Conservation (phyloP, 2,329 filamentous ascomycete genomes). For the Apiospora aurea region DNA sequence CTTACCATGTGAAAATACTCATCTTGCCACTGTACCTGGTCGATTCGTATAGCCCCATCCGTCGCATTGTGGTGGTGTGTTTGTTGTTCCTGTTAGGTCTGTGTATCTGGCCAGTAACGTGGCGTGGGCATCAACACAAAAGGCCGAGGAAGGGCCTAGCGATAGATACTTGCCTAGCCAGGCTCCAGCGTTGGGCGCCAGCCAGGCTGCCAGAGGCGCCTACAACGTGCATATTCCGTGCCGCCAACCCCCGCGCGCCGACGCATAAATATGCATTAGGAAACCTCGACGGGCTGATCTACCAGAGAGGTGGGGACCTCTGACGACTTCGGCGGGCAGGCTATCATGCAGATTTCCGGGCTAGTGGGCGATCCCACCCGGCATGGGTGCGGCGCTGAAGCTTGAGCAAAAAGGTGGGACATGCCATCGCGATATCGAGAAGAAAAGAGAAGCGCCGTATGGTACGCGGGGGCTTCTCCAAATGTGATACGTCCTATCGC, state of each 20-base stretch:
- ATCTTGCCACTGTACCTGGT: not conserved
- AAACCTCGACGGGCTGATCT: not conserved
- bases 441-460: no score
- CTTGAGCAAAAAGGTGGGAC: not conserved
- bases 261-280: not conserved
- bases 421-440: not conserved
- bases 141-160: conserved; percentile 1
- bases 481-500: not conserved
- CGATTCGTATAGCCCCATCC: not conserved
- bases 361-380: not conserved
- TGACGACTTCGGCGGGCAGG: not conserved
- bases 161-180: no score
- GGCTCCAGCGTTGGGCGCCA: not conserved
- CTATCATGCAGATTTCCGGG: not conserved
- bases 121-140: not conserved
- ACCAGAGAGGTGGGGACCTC: not conserved
- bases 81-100: not conserved
- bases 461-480: not conserved
- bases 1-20: not conserved
- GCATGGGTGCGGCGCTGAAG: not conserved
- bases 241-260: not conserved
- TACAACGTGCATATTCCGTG: not conserved
- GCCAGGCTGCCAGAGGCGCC: not conserved
- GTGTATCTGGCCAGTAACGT: not conserved
- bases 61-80: not conserved